Conservation (phyloP, 768 basidiomycete genomes). For the Russula vinacea region DNA sequence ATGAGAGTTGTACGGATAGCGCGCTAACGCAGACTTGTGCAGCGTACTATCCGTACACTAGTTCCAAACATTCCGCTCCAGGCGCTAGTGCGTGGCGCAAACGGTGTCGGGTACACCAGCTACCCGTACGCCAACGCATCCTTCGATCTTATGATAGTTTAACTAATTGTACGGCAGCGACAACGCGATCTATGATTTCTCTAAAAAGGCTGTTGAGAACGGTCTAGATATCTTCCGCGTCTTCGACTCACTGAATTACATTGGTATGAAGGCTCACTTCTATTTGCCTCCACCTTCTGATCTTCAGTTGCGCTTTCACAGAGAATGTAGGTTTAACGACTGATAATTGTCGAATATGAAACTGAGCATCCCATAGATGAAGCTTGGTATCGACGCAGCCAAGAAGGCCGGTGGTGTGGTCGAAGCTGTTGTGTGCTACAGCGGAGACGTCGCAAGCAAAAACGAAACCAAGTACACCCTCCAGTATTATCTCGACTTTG, state of each 20-base stretch:
- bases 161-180: conserved; percentile 51
- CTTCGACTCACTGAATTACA: conserved; percentile 98
- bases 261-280: conserved; percentile 54
- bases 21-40: conserved; percentile 20
- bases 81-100: conserved; percentile 96
- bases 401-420: conserved; percentile 99
- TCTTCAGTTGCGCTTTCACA: conserved; percentile 34
- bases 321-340: conserved; percentile 60
- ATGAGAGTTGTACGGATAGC: background rate
- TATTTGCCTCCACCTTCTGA: background rate
- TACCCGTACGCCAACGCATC: conserved; percentile 87
- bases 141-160: conserved; percentile 17
- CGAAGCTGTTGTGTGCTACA: conserved; percentile 97
- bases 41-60: conserved; percentile 89
- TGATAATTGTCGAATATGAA: background rate
- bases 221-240: conserved; percentile 99
- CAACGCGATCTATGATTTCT: conserved; percentile 99
- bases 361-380: conserved; percentile 58
- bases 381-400: conserved; percentile 96
- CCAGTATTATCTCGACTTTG: conserved; percentile 94
- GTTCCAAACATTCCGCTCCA: conserved; percentile 99
- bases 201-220: conserved; percentile 99
- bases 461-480: conserved; percentile 97
- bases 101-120: conserved; percentile 97
- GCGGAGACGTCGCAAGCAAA: conserved; percentile 91